These are phyloP conservation scores for Cokeromyces recurvatus DNA, from an alignment of 371 early-diverging fungal species.

Conservation along the genomic window DNA sequence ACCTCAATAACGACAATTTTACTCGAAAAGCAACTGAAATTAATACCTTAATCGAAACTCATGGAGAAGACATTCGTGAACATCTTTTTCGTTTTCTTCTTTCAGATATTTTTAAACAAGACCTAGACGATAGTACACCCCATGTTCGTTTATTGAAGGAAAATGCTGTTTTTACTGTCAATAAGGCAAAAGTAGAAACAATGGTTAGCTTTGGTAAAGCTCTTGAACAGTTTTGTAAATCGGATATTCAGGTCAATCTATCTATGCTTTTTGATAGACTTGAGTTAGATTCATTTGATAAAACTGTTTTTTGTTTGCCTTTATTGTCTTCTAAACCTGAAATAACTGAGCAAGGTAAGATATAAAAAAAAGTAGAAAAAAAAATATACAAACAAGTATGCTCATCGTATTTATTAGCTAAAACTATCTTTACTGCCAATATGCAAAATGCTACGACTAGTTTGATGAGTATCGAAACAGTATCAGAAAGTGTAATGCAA, in stretches of 20 bases:
- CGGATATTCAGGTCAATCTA: slow-evolving; percentile 42
- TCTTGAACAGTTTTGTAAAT: slow-evolving; percentile 35
- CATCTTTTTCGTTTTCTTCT: slow-evolving; percentile 53
- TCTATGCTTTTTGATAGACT: slow-evolving; percentile 36
- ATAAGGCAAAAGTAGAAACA: slow-evolving; percentile 20
- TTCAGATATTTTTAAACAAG: slow-evolving; percentile 31
- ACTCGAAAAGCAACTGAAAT: slow-evolving; percentile 47
- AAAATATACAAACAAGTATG: too few species aligned
- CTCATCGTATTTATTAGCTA: slow-evolving; percentile 17
- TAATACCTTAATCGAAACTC: slow-evolving; percentile 49
- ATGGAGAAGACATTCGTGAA: slow-evolving; percentile 54
- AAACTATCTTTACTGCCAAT: slow-evolving; percentile 9
- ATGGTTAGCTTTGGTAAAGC: slow-evolving; percentile 46
- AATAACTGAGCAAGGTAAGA: too few species aligned
- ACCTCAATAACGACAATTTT: slow-evolving; percentile 52
- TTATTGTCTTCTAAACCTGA: too few species aligned
- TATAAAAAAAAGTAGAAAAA: not conserved
- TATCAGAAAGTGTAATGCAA: slow-evolving; percentile 15
- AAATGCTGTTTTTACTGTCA: slow-evolving; percentile 23
- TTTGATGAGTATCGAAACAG: not conserved
- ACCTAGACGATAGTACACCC: slow-evolving; percentile 25
- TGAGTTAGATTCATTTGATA: slow-evolving; percentile 41
- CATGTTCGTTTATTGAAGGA: slow-evolving; percentile 47
- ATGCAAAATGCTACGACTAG: slow-evolving; percentile 12
- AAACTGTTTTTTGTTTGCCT: slow-evolving; percentile 37